These are phyloP conservation scores for Ustilago crameri DNA, from an alignment of 1,284 basidiomycete genomes.

Conservation along the genomic window DNA sequence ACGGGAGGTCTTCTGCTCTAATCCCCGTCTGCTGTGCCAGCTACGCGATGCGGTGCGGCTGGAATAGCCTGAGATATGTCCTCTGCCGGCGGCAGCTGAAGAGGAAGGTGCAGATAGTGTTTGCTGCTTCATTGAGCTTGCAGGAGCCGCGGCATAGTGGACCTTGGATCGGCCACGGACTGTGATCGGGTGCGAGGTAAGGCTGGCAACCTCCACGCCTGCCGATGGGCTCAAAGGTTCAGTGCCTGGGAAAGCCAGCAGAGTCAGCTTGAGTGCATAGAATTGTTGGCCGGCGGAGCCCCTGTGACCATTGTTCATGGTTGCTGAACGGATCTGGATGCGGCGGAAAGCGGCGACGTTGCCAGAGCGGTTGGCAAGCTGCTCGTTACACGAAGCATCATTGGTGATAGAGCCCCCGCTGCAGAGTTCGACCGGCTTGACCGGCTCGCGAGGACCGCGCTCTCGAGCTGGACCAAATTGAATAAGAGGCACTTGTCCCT, in stretches of 20 bases:
- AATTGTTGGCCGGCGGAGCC: conserved; percentile 45
- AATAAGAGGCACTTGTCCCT: conserved; percentile 37
- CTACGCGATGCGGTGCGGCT: too few species aligned
- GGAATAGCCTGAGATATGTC: too few species aligned
- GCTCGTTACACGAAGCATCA: conserved; percentile 31
- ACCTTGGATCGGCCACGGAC: conserved; percentile 46
- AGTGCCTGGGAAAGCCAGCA: conserved; percentile 25
- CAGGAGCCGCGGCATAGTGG: conserved; percentile 22
- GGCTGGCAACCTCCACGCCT: conserved; percentile 30
- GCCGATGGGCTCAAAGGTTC: not conserved
- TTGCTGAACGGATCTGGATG: conserved; percentile 49
- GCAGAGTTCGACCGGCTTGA: conserved; percentile 20
- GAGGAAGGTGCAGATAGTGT: not conserved
- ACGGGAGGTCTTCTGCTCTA: too few species aligned
- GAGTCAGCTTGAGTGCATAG: conserved; percentile 44
- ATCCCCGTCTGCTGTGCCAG: too few species aligned
- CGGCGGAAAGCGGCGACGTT: conserved; percentile 38
- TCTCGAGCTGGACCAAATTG: conserved; percentile 48
- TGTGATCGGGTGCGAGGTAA: conserved; percentile 38
- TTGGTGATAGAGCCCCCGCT: conserved; percentile 22
- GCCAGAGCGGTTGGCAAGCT: conserved; percentile 10
- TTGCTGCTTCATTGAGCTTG: not conserved
- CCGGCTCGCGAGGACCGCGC: conserved; percentile 36
- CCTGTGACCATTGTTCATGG: conserved; percentile 49
- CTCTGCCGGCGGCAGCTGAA: not conserved